These are phyloP conservation scores for Torrubiellomyces zombiae DNA, from an alignment of 2,329 filamentous ascomycete species.

Conservation along the genomic window DNA sequence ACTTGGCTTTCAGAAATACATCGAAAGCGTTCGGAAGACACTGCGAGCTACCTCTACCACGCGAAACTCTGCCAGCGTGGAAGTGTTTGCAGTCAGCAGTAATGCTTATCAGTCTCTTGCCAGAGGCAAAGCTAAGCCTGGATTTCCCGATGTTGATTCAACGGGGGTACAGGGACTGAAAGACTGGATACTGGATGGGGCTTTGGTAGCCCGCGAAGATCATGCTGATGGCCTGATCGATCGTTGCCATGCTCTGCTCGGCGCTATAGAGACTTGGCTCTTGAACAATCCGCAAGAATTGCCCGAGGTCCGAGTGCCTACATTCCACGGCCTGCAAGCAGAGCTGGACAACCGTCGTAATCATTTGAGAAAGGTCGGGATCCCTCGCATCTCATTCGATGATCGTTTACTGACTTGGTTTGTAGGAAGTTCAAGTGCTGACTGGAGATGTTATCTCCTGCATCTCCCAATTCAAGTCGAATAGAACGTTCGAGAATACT, in stretches of 20 bases:
- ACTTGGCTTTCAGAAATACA: neutral
- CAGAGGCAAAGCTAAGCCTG: neutral
- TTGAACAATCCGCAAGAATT: too few relatives aligned
- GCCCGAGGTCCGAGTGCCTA: too few relatives aligned
- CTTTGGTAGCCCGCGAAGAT: conserved; percentile 4
- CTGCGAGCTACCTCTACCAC: neutral
- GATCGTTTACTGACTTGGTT: too few relatives aligned
- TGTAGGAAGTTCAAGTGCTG: too few relatives aligned
- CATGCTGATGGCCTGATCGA: conserved; percentile 3
- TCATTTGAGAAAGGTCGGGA: too few relatives aligned
- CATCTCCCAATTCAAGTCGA: too few relatives aligned
- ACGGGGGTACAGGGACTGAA: conserved; percentile 5
- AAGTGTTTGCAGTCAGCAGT: conserved; percentile 6
- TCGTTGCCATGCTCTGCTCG: conserved; percentile 4
- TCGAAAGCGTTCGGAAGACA: conserved; percentile 2
- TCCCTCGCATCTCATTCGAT: too few relatives aligned
- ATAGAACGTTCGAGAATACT: too few relatives aligned
- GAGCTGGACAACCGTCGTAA: too few relatives aligned
- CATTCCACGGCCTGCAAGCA: too few relatives aligned
- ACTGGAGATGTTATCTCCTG: too few relatives aligned
- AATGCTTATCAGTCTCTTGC: conserved; percentile 3
- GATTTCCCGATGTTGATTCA: conserved; percentile 2
- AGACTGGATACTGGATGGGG: conserved; percentile 3
- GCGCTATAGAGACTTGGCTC: conserved; percentile 4
- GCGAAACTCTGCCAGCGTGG: neutral